phyloP scores from a whole-genome alignment of 768 basidiomycete species.

The Auriscalpium vulgare region DNA sequence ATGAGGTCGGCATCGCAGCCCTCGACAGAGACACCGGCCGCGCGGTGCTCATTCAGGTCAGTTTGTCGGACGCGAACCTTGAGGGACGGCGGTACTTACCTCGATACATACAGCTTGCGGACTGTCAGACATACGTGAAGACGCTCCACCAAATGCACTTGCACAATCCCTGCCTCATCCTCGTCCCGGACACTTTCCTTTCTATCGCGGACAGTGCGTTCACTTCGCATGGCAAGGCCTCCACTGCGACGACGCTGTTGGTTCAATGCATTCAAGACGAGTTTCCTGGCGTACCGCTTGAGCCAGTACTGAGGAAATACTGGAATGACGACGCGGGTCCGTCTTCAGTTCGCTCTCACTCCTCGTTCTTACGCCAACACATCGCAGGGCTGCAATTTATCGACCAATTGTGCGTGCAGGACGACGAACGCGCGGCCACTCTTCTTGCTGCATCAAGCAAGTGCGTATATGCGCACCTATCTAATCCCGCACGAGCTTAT shows the following conservation, averaged over 20 bases:
- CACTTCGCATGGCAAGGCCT: conserved; percentile 35
- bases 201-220: conserved; percentile 44
- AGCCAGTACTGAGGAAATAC: conserved; percentile 67
- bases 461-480: conserved; percentile 35
- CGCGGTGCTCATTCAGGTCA: conserved; percentile 74
- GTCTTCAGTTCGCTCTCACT: not conserved
- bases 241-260: conserved; percentile 47
- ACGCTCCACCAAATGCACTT: conserved; percentile 81
- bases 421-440: conserved; percentile 75
- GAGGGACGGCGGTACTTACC: no score
- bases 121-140: conserved; percentile 85
- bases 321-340: conserved; percentile 67
- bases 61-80: conserved; percentile 5
- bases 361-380: not conserved
- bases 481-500: conserved; percentile 4
- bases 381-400: conserved; percentile 68
- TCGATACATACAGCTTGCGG: conserved; percentile 49
- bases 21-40: conserved; percentile 74
- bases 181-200: conserved; percentile 80
- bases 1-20: conserved; percentile 84
- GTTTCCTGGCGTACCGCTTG: conserved; percentile 58
- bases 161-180: conserved; percentile 58
- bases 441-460: conserved; percentile 75
- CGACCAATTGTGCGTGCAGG: conserved; percentile 67
- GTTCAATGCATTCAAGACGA: conserved; percentile 70